Percentiles rank a stretch among this genome's conserved stretches.
Conservation (phyloP, 2,329 filamentous ascomycete genomes). For the Eurotiales sp. region DNA sequence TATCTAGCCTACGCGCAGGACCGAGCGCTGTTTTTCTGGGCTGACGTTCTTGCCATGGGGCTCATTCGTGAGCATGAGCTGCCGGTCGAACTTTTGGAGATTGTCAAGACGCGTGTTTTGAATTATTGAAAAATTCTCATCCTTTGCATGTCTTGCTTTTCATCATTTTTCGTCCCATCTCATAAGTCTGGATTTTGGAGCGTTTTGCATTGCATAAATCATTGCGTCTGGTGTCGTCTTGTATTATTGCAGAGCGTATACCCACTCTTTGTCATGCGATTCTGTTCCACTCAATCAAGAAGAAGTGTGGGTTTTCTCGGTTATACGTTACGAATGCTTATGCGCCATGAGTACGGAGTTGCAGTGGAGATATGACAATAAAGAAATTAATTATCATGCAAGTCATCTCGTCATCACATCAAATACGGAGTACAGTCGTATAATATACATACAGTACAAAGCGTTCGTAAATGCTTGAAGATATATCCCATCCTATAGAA, state of each 20-base stretch:
- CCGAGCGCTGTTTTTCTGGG: slow-evolving; percentile 89
- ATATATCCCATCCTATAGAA: not conserved
- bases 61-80: slow-evolving; percentile 72
- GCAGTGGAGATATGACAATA: not conserved
- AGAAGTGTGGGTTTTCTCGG: too few relatives aligned
- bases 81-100: slow-evolving; percentile 60
- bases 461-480: not conserved
- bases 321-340: too few relatives aligned
- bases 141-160: too few relatives aligned
- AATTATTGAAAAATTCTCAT: slow-evolving; percentile 49
- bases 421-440: not conserved
- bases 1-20: slow-evolving; percentile 91
- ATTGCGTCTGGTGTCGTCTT: not conserved
- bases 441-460: not conserved
- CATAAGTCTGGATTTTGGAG: too few relatives aligned
- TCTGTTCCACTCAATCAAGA: slow-evolving; percentile 7
- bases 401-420: slow-evolving; percentile 1
- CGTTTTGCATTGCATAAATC: not conserved
- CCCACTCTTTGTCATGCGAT: not conserved
- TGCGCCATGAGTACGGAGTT: not conserved
- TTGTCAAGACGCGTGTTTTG: slow-evolving; percentile 61
- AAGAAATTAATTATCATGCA: not conserved
- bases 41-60: slow-evolving; percentile 75
- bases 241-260: slow-evolving; percentile 11
- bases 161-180: too few relatives aligned